These are phyloP conservation scores for Puccinellia tenuiflora DNA, from an alignment of 176 grass and related monocot species.

Conservation along the genomic window DNA sequence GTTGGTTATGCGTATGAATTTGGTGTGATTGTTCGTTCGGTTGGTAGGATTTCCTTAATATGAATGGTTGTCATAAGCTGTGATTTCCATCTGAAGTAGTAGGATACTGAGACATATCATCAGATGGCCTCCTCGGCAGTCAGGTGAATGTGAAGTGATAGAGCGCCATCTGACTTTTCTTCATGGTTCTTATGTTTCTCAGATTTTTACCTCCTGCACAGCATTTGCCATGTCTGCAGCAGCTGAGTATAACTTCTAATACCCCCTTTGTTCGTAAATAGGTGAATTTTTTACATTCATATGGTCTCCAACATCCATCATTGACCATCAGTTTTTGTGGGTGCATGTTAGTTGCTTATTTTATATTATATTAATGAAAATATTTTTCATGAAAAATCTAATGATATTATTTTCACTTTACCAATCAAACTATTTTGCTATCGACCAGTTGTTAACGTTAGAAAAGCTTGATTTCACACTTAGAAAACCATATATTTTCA, in stretches of 20 bases:
- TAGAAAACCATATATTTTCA: neutral
- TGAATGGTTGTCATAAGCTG: neutral
- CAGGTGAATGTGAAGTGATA: neutral
- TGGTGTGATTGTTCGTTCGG: neutral
- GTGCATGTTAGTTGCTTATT: neutral
- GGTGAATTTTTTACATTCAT: neutral
- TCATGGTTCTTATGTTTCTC: neutral
- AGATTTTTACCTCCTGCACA: neutral
- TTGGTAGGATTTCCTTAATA: neutral
- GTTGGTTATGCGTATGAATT: neutral
- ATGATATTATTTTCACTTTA: neutral
- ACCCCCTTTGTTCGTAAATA: neutral
- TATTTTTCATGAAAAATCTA: neutral
- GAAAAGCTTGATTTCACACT: neutral
- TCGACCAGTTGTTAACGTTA: neutral
- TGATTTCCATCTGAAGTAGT: neutral
- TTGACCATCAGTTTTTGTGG: neutral
- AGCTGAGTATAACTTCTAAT: neutral
- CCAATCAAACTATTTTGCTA: neutral
- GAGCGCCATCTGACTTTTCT: neutral
- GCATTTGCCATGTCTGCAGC: conserved; percentile 12
- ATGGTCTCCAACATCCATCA: neutral
- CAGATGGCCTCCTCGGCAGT: neutral
- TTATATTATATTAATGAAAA: neutral
- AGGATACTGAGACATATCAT: neutral